Evolutionary conservation across 768 basidiomycete genomes (phyloP).

Genomic region (Lactarius tabidus): DNA sequence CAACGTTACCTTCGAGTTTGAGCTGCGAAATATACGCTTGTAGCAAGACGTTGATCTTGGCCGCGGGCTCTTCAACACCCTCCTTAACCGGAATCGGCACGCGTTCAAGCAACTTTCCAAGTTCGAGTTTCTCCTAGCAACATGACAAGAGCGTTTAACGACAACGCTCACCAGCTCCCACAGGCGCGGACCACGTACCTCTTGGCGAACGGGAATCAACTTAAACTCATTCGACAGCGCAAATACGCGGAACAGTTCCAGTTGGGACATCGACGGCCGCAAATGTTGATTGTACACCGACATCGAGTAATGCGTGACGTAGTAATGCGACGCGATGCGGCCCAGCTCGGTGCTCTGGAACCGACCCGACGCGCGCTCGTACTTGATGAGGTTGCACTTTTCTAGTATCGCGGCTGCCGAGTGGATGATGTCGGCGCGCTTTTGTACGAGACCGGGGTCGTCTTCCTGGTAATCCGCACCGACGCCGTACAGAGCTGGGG

Average conservation of each 20-base stretch:
- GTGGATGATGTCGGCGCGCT: conserved; percentile 90
- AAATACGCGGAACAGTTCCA: conserved; percentile 95
- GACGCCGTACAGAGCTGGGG: conserved; percentile 83
- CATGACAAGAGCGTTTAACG: neutral
- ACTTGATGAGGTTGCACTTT: conserved; percentile 92
- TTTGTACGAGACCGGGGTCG: conserved; percentile 78
- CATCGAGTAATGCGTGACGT: conserved; percentile 95
- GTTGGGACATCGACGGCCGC: conserved; percentile 74
- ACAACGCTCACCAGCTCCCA: conserved; percentile 6
- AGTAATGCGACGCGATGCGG: conserved; percentile 91
- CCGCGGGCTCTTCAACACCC: conserved; percentile 90
- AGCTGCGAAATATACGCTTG: conserved; percentile 94
- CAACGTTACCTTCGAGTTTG: conserved; percentile 70
- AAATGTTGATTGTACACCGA: conserved; percentile 94
- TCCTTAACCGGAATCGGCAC: conserved; percentile 99
- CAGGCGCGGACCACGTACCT: conserved; percentile 32
- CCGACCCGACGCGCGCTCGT: conserved; percentile 80
- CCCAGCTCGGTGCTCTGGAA: conserved; percentile 95
- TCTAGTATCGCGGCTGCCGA: conserved; percentile 91
- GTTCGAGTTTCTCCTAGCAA: conserved; percentile 75
- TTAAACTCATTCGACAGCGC: conserved; percentile 96
- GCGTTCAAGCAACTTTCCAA: conserved; percentile 84
- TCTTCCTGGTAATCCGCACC: conserved; percentile 89
- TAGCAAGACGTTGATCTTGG: conserved; percentile 94
- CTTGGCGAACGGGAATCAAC: conserved; percentile 80